Conservation (phyloP, 2,329 filamentous ascomycete species). For the Botrytis squamosa region DNA sequence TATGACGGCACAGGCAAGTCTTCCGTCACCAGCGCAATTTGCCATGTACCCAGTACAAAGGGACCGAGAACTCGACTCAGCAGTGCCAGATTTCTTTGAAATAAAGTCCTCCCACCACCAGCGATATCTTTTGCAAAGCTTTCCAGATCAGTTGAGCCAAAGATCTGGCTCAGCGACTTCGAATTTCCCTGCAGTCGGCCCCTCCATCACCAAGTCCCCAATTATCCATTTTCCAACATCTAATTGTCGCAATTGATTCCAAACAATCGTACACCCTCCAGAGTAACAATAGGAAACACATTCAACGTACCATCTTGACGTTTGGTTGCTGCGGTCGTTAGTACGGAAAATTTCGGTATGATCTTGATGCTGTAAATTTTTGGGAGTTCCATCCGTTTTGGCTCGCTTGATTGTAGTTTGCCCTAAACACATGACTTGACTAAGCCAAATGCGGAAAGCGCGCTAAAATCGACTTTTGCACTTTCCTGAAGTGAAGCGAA, state of each 20-base stretch:
- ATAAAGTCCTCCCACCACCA: background rate
- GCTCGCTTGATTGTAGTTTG: conserved; percentile 21
- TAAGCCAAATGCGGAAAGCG: background rate
- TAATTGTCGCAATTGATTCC: conserved; percentile 18
- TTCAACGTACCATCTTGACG: conserved; percentile 26
- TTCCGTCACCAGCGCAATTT: background rate
- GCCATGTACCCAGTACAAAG: background rate
- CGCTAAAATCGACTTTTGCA: conserved; percentile 17
- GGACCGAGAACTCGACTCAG: background rate
- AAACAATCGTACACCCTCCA: conserved; percentile 10
- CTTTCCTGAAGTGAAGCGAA: conserved; percentile 1
- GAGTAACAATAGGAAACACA: conserved; percentile 3
- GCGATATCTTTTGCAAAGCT: background rate
- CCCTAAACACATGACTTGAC: conserved; percentile 21
- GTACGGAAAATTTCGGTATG: conserved; percentile 18
- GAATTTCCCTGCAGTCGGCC: background rate
- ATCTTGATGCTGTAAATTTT: conserved; percentile 17
- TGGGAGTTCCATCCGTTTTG: conserved; percentile 17
- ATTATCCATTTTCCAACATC: conserved; percentile 4
- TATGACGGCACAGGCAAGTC: background rate
- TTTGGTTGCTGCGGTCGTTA: conserved; percentile 22
- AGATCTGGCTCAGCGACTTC: background rate
- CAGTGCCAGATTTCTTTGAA: background rate
- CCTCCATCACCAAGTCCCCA: conserved; percentile 13
- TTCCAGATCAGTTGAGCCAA: background rate